Base-by-base conservation (phyloP, 1,284 basidiomycete species). In the Ganoderma resinaceum region DNA sequence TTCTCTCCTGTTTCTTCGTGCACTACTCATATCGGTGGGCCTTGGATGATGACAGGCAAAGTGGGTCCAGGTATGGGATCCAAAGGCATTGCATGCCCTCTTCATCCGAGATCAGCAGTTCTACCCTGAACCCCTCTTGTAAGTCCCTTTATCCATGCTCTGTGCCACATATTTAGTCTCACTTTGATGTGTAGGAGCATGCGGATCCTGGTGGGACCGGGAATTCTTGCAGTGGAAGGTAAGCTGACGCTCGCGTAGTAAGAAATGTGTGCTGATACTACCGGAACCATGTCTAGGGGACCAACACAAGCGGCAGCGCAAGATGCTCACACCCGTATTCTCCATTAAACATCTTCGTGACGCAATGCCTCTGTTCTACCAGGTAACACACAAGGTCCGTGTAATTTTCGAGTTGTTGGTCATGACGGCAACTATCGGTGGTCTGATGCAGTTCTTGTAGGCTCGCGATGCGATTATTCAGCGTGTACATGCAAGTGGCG, bases 61-160 rank as follows among this genome's bases (percentile, higher is more conserved):
- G 14, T 67, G 66, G 66, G 69, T 79, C 7, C 70, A 73, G 29
- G 68, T 77, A n/a, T 69, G 67, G 26, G 78, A 79, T 40, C 72
- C 78, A 2, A 66, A 66, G 31, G 79, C 79, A 0, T 60, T 80
- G 55, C 74, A 78, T 52, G 70, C 70, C 23, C 73, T 82, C 8
- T 53, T 81, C 35, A 66, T 79, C 37, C 79, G 79, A 64, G 80
- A 80, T 9, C 75, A 77, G 58, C 66, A 77, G 23, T 64, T 72
- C 29, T 81, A 77, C 65, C 76, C 77, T 23, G 76, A 79, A 55
- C 63, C 69, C 20, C 42, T 66, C 4, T 4, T 63, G 65, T 74
- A 49, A 26, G 67, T 65, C n/a, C 1, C n/a, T 5, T 18, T 5
- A 18, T 18, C 9, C 8, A 9, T 23, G 9, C 20, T 2, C n/a